Base-by-base conservation (phyloP, 176 grass and related monocot genomes). In the Oryza longistaminata region DNA sequence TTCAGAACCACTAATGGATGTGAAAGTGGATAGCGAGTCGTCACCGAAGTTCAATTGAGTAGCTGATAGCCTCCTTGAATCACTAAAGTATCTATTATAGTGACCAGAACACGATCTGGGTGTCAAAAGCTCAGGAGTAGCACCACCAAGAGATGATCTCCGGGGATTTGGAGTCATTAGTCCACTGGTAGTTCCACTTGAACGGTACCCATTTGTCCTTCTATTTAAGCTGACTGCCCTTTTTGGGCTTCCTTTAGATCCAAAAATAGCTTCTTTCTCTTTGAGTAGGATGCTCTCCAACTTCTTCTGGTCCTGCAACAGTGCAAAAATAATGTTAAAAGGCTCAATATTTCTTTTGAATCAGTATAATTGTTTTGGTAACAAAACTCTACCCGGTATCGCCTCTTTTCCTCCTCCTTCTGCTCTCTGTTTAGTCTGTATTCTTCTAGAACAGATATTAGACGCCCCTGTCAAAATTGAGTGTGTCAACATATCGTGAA, bases 1-100 rank as follows among this genome's bases (percentile, higher is more conserved):
- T 91, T 99, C 97, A 25, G 97, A 99, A 66, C 93, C 97, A 50
- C 97, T 99, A 74, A 99, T 83, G 35, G 97, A 99, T 49, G 97
- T 99, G 88, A 99, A 95, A 79, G 97, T 96, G 0, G 93, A 99
- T 83, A 92, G 46, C 0, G 93, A 94, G 82, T 99, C 97, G 15
- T 96, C 93, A 58, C 88, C 92, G 2, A 96, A 99, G 65, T 94
- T 96, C 82, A 94, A 24, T 35, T 92, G 91, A 17, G 75, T 71
- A 25, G 88, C 87, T 6, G 93, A 99, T 71, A 94, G 79, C 48
- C 88, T 53, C 86, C 88, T 88, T 43, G 85, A 62, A 48, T 99
- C 88, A 66, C 81, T 91, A 33, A 96, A 96, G 81, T 90, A 92
- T 74, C 86, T 92, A 75, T 92, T 96, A 29, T 94, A 85, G 71